Conservation (phyloP, 176 grass and related monocot genomes). For the Oryza coarctata region DNA sequence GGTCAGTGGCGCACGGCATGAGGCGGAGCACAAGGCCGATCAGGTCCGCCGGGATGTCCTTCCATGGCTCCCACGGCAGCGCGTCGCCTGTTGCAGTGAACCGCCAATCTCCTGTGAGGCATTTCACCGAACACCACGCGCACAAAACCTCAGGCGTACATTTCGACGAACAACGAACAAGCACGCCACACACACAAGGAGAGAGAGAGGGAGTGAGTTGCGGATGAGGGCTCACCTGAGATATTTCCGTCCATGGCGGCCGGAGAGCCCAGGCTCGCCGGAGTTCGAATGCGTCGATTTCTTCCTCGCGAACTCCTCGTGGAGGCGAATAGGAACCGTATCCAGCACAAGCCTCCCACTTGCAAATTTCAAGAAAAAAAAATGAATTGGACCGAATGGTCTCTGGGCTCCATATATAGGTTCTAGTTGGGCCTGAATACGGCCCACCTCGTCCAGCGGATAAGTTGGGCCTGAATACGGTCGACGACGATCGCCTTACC, state of each 20-base stretch:
- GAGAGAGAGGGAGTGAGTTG: neutral
- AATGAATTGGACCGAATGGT: neutral
- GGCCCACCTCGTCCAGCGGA: no score
- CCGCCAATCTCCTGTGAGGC: neutral
- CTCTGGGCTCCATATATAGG: neutral
- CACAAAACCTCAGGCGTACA: neutral
- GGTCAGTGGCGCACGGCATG: neutral
- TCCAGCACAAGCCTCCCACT: no score
- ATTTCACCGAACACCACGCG: neutral
- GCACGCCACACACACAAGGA: neutral
- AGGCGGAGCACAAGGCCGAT: neutral
- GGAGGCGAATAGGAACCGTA: neutral
- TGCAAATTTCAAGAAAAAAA: no score
- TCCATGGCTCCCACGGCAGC: neutral
- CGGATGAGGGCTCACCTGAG: neutral
- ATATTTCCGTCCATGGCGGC: neutral
- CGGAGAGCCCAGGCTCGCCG: neutral
- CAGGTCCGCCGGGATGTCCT: neutral
- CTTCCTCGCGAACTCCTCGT: neutral
- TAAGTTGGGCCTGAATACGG: neutral
- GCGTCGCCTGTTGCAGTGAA: neutral
- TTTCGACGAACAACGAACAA: neutral
- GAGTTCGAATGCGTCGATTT: neutral
- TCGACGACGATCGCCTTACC: no score
- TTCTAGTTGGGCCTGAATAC: neutral